Percentiles rank a stretch among this genome's conserved stretches.
Evolutionary conservation across 345 rosid species (phyloP).

Genomic region (rapeseed (Brassica napus)): DNA sequence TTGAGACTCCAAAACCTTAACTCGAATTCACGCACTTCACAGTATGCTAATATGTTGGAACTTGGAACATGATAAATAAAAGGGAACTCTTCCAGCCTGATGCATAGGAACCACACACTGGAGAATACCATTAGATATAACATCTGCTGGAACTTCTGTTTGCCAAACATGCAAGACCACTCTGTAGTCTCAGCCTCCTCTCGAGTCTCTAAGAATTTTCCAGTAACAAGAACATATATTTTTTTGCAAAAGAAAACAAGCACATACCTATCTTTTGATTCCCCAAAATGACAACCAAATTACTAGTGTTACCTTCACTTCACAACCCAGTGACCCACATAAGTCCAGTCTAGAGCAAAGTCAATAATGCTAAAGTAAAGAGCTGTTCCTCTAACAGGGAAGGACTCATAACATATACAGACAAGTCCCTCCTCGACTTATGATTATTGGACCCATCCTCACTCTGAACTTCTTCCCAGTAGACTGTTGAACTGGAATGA

Average conservation of each 20-base stretch:
- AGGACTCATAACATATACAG: too few relatives aligned
- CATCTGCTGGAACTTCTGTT: too few relatives aligned
- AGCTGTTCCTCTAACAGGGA: too few relatives aligned
- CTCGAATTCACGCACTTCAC: slow-evolving; percentile 32
- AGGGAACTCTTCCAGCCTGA: background rate
- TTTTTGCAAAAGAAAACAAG: slow-evolving; percentile 22
- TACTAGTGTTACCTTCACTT: slow-evolving; percentile 60
- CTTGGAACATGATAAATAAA: slow-evolving; percentile 55
- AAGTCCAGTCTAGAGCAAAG: slow-evolving; percentile 87
- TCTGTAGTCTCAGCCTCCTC: slow-evolving; percentile 50
- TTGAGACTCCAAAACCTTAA: too few relatives aligned
- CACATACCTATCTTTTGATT: slow-evolving; percentile 12
- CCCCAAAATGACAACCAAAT: background rate
- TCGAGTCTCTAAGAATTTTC: slow-evolving; percentile 47
- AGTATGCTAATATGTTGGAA: slow-evolving; percentile 58
- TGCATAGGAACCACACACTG: background rate
- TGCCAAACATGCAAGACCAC: slow-evolving; percentile 88
- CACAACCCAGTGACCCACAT: slow-evolving; percentile 42
- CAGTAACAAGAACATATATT: slow-evolving; percentile 46
- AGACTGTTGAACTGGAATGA: too few relatives aligned
- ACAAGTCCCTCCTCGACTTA: too few relatives aligned
- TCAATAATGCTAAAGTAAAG: slow-evolving; percentile 1
- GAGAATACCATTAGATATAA: background rate
- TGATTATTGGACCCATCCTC: too few relatives aligned
- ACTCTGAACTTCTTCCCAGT: too few relatives aligned